Base-by-base conservation (phyloP, 2,329 filamentous ascomycete genomes). In the Colletotrichum brevisporum region DNA sequence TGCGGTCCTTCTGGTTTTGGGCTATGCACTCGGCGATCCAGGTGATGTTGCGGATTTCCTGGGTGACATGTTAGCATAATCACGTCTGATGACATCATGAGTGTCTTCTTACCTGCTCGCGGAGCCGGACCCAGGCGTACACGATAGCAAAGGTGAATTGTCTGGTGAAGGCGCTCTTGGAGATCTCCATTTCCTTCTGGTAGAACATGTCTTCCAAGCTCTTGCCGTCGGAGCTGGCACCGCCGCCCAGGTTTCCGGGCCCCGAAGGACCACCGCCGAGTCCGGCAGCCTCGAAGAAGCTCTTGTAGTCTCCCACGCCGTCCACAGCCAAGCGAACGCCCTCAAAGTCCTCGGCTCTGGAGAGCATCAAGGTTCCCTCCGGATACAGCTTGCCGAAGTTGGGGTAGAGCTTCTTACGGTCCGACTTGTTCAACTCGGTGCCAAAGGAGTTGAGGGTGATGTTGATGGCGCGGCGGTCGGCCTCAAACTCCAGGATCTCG, bases 11-110 rank as follows among this genome's bases (percentile, higher is more conserved):
- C 83, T 99, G 96, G 85, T 97, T 98, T 84, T 99, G 96, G 64
- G 96, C 96, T 88, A 99, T 99, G 84, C 96, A 99, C 83, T 99
- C 96, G 24, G 96, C 92, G 81, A 99, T 99, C 96, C 96, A 99
- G 59, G 96, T 98, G 78, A 99, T 97, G 83, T 99, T 99, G 73
- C 96, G 93, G 76, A 98, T 98, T 92, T 99, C 96, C 95, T 98
- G 27, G 12, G 24, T 41, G n/a, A 4, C 8, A n/a, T 21, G 76
- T 86, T 76, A 83, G 78, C 63, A 4, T 60, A 9, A 8, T 5
- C n/a, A n/a, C 18, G 13, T 18, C 0, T 26, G 10, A 47, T 57
- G 72, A 72, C 72, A 72, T 8, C 10, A 27, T 21, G 16, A 13
- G n/a, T 18, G 18, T 16, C 13, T 15, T 79, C 91, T 80, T 83